Conservation (phyloP, 2,329 filamentous ascomycete genomes). For the Penicillium sp. region DNA sequence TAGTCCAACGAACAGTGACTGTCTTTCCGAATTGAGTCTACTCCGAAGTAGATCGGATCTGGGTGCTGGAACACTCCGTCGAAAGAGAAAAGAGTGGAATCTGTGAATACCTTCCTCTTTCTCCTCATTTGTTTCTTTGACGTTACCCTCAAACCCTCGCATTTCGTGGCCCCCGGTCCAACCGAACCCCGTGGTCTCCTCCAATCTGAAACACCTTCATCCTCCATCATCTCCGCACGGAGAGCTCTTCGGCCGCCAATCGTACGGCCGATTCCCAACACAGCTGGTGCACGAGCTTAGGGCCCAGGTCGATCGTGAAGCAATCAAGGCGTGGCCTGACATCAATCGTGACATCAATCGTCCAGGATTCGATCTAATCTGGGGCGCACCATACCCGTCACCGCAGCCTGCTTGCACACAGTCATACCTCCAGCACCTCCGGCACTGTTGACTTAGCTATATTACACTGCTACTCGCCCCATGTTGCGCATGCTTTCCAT, state of each 20-base stretch:
- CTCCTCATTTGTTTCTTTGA: slow-evolving; percentile 11
- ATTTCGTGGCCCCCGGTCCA: slow-evolving; percentile 23
- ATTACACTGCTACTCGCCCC: slow-evolving; percentile 14
- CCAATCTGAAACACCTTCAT: slow-evolving; percentile 30
- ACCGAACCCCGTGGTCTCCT: slow-evolving; percentile 19
- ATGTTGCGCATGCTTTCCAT: slow-evolving; percentile 8
- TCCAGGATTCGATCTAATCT: slow-evolving; percentile 27
- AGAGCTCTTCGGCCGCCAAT: slow-evolving; percentile 26
- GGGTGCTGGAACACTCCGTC: slow-evolving; percentile 8
- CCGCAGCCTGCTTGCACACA: neutral
- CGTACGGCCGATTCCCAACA: slow-evolving; percentile 23
- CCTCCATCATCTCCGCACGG: slow-evolving; percentile 26
- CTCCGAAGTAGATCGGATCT: neutral
- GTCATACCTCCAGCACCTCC: neutral
- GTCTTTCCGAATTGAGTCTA: slow-evolving; percentile 5
- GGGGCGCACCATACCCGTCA: slow-evolving; percentile 1
- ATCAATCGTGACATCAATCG: slow-evolving; percentile 25
- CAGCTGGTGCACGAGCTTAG: slow-evolving; percentile 22
- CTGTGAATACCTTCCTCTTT: slow-evolving; percentile 3
- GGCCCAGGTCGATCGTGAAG: slow-evolving; percentile 26
- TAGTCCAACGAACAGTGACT: no score
- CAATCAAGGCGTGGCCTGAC: slow-evolving; percentile 28
- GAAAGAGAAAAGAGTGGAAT: slow-evolving; percentile 1
- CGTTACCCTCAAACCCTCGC: slow-evolving; percentile 14
- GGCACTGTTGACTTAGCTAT: slow-evolving; percentile 9